These are phyloP conservation scores for Herpotrichia juniperi DNA, from an alignment of 2,329 filamentous ascomycete species.

Conservation along the genomic window DNA sequence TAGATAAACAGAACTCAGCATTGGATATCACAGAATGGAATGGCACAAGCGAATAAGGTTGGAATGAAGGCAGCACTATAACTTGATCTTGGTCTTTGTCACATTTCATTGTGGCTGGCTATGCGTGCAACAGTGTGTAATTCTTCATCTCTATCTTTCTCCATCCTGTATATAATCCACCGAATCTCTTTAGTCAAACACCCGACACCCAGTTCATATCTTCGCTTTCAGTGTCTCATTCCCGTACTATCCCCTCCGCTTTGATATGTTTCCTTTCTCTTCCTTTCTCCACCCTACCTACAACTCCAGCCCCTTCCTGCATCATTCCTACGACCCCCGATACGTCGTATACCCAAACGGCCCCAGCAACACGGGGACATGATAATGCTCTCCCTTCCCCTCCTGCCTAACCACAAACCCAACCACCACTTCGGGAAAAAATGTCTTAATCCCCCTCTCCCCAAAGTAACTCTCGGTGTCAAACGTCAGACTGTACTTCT, in stretches of 20 bases:
- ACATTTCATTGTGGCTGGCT: no score
- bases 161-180: no score
- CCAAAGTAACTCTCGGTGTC: slow-evolving; percentile 76
- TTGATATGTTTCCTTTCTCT: neutral
- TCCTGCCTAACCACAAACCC: slow-evolving; percentile 57
- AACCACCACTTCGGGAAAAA: slow-evolving; percentile 64
- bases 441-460: slow-evolving; percentile 58
- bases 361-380: slow-evolving; percentile 78
- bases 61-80: no score
- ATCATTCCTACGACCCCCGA: slow-evolving; percentile 57
- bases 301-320: slow-evolving; percentile 3
- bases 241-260: neutral
- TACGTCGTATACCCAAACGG: slow-evolving; percentile 86
- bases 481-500: slow-evolving; percentile 73
- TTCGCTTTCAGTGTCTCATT: no score
- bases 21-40: no score
- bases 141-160: no score
- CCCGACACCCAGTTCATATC: no score
- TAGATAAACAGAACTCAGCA: no score
- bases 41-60: no score
- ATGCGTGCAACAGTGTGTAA: no score
- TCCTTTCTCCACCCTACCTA: neutral
- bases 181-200: no score
- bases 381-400: slow-evolving; percentile 68
- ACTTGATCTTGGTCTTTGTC: no score